These are phyloP conservation scores for Barbarea vulgaris DNA, from an alignment of 345 rosid species.

Conservation along the genomic window DNA sequence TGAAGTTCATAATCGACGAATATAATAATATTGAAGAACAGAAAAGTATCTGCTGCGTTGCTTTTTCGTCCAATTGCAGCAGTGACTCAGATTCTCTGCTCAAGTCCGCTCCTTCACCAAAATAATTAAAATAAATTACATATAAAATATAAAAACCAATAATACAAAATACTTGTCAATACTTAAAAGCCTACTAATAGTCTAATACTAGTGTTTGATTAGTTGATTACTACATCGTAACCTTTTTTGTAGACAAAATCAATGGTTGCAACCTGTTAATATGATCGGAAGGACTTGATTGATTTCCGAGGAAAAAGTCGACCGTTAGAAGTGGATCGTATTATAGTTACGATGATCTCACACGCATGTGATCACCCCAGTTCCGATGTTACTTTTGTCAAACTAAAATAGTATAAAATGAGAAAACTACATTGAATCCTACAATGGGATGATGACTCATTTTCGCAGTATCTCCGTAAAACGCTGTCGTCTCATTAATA, in stretches of 20 bases:
- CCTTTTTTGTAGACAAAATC: neutral
- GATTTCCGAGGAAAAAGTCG: neutral
- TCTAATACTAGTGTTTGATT: neutral
- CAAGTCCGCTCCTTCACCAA: slow-evolving; percentile 15
- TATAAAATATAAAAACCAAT: neutral
- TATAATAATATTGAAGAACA: slow-evolving; percentile 19
- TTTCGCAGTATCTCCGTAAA: neutral
- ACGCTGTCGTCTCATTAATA: neutral
- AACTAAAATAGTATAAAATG: neutral
- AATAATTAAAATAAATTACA: neutral
- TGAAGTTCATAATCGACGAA: slow-evolving; percentile 21
- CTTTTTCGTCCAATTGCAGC: slow-evolving; percentile 17
- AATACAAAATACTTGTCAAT: neutral
- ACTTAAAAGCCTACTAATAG: neutral
- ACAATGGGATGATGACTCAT: slow-evolving; percentile 10
- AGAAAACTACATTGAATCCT: neutral
- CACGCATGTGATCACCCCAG: slow-evolving; percentile 34
- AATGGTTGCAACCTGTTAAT: neutral
- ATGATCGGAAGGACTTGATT: neutral
- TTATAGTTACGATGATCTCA: slow-evolving; percentile 21
- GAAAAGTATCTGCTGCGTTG: slow-evolving; percentile 26
- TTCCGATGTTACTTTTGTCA: slow-evolving; percentile 29
- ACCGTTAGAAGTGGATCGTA: slow-evolving; percentile 26
- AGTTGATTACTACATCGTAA: neutral
- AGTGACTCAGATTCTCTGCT: slow-evolving; percentile 3